These are phyloP conservation scores for Sarcodon aspratus DNA, from an alignment of 768 basidiomycete species.

Conservation along the genomic window DNA sequence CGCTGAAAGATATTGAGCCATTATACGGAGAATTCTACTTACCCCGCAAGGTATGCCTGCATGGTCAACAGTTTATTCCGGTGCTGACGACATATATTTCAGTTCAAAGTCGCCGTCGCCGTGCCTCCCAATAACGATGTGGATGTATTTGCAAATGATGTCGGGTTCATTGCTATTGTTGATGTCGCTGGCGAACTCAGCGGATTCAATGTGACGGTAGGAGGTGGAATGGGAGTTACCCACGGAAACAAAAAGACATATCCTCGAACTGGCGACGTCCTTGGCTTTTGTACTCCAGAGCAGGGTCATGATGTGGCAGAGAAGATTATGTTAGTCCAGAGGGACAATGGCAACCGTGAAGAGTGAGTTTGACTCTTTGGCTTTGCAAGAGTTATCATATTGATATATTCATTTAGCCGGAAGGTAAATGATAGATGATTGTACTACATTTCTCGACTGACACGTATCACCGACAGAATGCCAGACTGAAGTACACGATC, in stretches of 20 bases:
- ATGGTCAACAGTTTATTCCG: neutral
- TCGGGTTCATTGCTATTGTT: conserved; percentile 94
- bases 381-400: neutral
- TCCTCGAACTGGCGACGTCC: conserved; percentile 74
- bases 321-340: conserved; percentile 85
- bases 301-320: conserved; percentile 84
- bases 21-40: conserved; percentile 97
- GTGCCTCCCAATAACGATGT: conserved; percentile 96
- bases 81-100: conserved; percentile 1
- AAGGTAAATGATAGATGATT: conserved; percentile 29
- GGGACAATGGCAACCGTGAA: conserved; percentile 90
- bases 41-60: conserved; percentile 68
- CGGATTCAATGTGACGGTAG: conserved; percentile 90
- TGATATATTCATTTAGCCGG: conserved; percentile 27
- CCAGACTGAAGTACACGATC: conserved; percentile 92
- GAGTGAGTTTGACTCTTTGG: conserved; percentile 47
- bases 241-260: conserved; percentile 99
- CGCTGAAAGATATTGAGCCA: conserved; percentile 90
- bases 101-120: conserved; percentile 97
- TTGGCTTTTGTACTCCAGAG: conserved; percentile 88
- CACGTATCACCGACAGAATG: conserved; percentile 36
- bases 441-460: neutral
- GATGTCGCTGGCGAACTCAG: conserved; percentile 61
- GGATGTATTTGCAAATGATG: conserved; percentile 90
- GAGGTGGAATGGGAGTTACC: conserved; percentile 99